Conservation (phyloP, 2,329 filamentous ascomycete genomes). For the Phyllosticta citriasiana region DNA sequence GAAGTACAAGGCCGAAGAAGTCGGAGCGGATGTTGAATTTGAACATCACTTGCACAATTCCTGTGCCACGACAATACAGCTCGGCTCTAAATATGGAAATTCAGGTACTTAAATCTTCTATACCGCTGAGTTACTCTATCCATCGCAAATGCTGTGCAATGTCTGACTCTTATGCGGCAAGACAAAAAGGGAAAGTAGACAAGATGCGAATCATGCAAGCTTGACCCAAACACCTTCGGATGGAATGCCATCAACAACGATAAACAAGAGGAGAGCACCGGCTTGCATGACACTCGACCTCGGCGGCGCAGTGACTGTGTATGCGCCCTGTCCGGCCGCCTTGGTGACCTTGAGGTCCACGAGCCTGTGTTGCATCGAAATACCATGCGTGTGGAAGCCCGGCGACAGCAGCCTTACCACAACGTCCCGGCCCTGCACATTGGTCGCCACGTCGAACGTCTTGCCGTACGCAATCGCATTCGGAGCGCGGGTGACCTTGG, state of each 20-base stretch:
- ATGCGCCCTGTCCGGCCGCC: background rate
- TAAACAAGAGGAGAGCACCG: constrained; percentile 45
- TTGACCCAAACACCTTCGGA: constrained; percentile 35
- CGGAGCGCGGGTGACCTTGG: constrained; percentile 29
- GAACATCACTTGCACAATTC: no score
- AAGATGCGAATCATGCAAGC: background rate
- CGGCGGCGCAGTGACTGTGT: constrained; percentile 31
- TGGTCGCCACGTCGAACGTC: constrained; percentile 33
- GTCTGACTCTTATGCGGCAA: background rate
- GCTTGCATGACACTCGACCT: constrained; percentile 42
- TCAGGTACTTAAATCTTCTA: no score
- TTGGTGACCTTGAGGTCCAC: constrained; percentile 31
- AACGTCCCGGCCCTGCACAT: constrained; percentile 24
- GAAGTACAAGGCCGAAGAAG: no score
- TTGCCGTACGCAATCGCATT: constrained; percentile 28
- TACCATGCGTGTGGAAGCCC: constrained; percentile 44
- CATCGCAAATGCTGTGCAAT: no score
- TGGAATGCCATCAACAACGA: constrained; percentile 40
- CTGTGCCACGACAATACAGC: no score
- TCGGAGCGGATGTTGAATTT: no score
- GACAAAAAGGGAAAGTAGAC: background rate
- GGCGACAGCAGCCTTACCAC: constrained; percentile 40
- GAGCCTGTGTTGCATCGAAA: constrained; percentile 48
- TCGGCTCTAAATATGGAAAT: no score
- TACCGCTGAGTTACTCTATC: no score